Evolutionary conservation across 805 yeast species (phyloP).

Genomic region (Candida nemodendra): DNA sequence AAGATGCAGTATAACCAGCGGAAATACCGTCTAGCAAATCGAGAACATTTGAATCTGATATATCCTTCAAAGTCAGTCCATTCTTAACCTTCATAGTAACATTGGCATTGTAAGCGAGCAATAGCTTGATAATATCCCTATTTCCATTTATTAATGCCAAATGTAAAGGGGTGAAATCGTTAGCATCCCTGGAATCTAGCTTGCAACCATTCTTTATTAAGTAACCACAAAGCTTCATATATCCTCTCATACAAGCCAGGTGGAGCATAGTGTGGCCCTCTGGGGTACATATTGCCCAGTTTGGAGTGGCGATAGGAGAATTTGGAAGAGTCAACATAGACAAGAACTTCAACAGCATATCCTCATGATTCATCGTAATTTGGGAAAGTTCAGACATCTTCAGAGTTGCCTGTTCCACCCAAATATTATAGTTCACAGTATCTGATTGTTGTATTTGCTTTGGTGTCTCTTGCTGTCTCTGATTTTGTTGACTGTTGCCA

Average conservation of each 20-base stretch:
- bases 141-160: slow-evolving; percentile 79
- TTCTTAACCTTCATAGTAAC: slow-evolving; percentile 49
- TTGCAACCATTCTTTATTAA: slow-evolving; percentile 64
- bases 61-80: slow-evolving; percentile 43
- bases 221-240: slow-evolving; percentile 56
- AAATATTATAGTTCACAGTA: slow-evolving; percentile 35
- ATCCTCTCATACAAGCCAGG: slow-evolving; percentile 76
- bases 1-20: slow-evolving; percentile 2
- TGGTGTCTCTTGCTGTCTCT: slow-evolving; percentile 15
- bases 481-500: slow-evolving; percentile 28
- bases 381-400: slow-evolving; percentile 48
- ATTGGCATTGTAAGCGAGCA: slow-evolving; percentile 65
- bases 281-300: slow-evolving; percentile 75
- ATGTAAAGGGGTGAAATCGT: slow-evolving; percentile 86
- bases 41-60: slow-evolving; percentile 40
- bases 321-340: slow-evolving; percentile 63
- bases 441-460: slow-evolving; percentile 14
- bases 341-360: slow-evolving; percentile 48
- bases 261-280: slow-evolving; percentile 91
- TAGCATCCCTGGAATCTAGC: slow-evolving; percentile 69
- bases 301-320: slow-evolving; percentile 58
- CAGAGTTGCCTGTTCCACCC: slow-evolving; percentile 54
- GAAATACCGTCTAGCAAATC: slow-evolving; percentile 29
- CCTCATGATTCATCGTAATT: slow-evolving; percentile 47
- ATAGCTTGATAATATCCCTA: slow-evolving; percentile 58